Evolutionary conservation across 129 eudicot genomes (phyloP), one percentile per base, ranked within the genome.

Genomic region (Tanacetum coccineum): DNA sequence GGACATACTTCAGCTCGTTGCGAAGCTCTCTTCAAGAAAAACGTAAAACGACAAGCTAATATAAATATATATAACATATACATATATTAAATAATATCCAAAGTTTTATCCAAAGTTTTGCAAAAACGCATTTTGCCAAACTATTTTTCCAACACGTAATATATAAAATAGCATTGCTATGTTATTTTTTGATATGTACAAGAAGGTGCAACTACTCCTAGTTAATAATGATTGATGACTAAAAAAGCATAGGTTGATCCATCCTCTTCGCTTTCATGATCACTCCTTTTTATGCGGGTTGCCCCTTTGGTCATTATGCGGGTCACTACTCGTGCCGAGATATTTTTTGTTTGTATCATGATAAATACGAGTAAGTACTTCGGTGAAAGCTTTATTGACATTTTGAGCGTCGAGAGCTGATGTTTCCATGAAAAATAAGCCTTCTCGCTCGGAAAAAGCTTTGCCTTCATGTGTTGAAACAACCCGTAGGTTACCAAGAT

Each of bases 361-460:
- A 64, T 77, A 77, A 30, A 77, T 77, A 28, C 66, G 83, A 32
- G 63, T 74, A 6, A 79, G 57, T 12, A 79, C 83, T 68, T 79
- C 79, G 1, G 76, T 74, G 71, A 79, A 79, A 42, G 83, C 79
- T 49, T 79, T 74, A 54, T 79, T 76, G 6, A 79, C 83, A 42
- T 73, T 79, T 53, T 74, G 66, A 3, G 79, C 54, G 67, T 79
- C 83, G 17, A 79, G 70, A 55, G 79, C 83, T 1, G 83, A 79
- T 39, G 83, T 79, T 64, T 79, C 83, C 83, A 79, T 68, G 71
- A 79, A 79, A 62, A 79, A 62, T 32, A 68, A 26, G 11, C 10
- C 66, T 55, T 79, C 83, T 74, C 57, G 56, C 48, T 79, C 76
- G n/a, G 76, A 73, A 74, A 74, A 79, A 25, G 73, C 68, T 48